These are phyloP conservation scores for Rhynchospora tenuis DNA, from an alignment of 176 grass and related monocot genomes.

Conservation along the genomic window DNA sequence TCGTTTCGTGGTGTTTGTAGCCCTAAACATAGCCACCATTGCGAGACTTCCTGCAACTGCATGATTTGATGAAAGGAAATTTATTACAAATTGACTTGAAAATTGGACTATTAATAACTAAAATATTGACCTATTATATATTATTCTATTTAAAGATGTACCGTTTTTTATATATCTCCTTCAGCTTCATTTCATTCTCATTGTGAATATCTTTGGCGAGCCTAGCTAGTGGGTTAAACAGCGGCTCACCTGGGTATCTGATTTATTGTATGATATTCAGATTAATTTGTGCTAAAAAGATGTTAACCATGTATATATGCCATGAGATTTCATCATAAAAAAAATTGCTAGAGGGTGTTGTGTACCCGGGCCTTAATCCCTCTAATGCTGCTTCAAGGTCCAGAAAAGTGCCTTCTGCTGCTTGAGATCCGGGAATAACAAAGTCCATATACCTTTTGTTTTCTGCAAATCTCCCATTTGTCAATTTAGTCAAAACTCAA, in stretches of 20 bases:
- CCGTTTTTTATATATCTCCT: constrained; percentile 99
- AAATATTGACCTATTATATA: not conserved
- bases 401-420: constrained; percentile 71
- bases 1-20: too few relatives aligned
- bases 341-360: not conserved
- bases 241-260: constrained; percentile 77
- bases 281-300: not conserved
- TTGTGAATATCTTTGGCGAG: constrained; percentile 69
- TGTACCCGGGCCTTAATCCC: constrained; percentile 64
- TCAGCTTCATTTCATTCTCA: constrained; percentile 65
- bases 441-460: constrained; percentile 93
- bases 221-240: constrained; percentile 83
- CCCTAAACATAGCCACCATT: constrained; percentile 80
- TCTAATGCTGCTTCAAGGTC: constrained; percentile 69
- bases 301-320: not conserved
- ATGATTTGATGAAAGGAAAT: not conserved
- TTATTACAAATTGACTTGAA: not conserved
- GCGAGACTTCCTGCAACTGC: constrained; percentile 75
- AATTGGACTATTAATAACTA: too few relatives aligned
- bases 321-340: not conserved
- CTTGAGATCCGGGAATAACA: constrained; percentile 64
- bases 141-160: constrained; percentile 10
- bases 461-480: constrained; percentile 55
- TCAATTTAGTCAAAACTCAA: not conserved
- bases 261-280: not conserved